A percentile compares a stretch with the other conserved stretches of the same genome.
Evolutionary conservation across 1,284 basidiomycete genomes (phyloP).

Genomic region (Tilletia indica): DNA sequence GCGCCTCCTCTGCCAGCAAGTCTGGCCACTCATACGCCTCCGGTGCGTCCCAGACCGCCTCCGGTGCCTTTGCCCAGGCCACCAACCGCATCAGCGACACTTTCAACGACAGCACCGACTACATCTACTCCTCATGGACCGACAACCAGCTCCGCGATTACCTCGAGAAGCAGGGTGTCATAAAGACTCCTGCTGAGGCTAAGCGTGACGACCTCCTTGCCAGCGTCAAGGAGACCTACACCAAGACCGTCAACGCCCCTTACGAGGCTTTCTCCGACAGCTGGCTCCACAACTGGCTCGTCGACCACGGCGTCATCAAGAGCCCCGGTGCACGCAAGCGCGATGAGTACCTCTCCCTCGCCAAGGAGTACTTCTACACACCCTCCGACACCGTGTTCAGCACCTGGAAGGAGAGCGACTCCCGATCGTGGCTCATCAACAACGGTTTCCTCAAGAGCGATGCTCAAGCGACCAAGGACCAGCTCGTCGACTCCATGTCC

Average conservation of each 20-base stretch:
- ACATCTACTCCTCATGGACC: slow-evolving; percentile 52
- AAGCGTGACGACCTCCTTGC: slow-evolving; percentile 45
- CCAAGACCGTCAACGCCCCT: slow-evolving; percentile 41
- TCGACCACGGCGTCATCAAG: slow-evolving; percentile 47
- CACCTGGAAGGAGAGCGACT: slow-evolving; percentile 47
- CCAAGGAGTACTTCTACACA: slow-evolving; percentile 42
- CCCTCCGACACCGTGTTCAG: slow-evolving; percentile 45
- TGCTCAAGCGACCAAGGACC: slow-evolving; percentile 42
- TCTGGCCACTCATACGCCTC: slow-evolving; percentile 20
- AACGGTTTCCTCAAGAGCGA: slow-evolving; percentile 46
- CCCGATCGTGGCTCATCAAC: slow-evolving; percentile 46
- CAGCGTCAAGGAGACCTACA: slow-evolving; percentile 41
- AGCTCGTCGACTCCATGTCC: slow-evolving; percentile 35
- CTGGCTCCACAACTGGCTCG: slow-evolving; percentile 54
- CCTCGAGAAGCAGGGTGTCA: slow-evolving; percentile 42
- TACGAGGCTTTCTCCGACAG: slow-evolving; percentile 49
- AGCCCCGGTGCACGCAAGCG: slow-evolving; percentile 44
- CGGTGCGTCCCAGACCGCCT: slow-evolving; percentile 13
- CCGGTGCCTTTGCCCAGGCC: slow-evolving; percentile 37
- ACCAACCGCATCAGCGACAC: slow-evolving; percentile 26
- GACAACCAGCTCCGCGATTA: slow-evolving; percentile 42
- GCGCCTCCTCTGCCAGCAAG: slow-evolving; percentile 10
- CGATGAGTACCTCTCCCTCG: slow-evolving; percentile 34
- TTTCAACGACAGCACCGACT: slow-evolving; percentile 50
- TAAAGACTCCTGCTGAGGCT: slow-evolving; percentile 43